Evolutionary conservation across 805 yeast species (phyloP), one percentile per base, ranked within the genome.

Genomic region (Clavispora carvajalis): DNA sequence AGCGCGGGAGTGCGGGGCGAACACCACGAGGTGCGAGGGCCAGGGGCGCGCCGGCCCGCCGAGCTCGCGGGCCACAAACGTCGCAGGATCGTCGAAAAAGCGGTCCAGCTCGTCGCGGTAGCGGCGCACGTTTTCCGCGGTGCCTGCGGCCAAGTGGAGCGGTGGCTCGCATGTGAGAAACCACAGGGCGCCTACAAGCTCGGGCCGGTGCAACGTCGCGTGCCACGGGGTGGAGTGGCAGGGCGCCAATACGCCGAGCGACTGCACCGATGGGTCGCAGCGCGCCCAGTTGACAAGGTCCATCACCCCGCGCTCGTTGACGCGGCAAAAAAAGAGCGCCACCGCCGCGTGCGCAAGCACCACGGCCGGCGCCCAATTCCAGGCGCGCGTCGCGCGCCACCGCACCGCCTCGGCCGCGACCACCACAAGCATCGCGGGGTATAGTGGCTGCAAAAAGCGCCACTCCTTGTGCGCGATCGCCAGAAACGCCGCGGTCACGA

Each of bases 141-240:
- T 54, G 3, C 55, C 61, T 7, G 36, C 19, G 12, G 40, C 40
- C 12, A 70, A 48, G 40, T 72, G 73, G 15, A 80, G 57, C 1
- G 99, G 98, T 0, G 99, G 99, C 42, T 88, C 95, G 60, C 99
- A 93, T 0, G 95, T 79, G 30, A 93, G 65, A 40, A 82, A 81
- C 95, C 96, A 85, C 10, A 76, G 73, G 1, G 57, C 50, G 13
- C 43, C 25, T 1, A 52, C 51, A 13, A 65, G 57, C 21, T 69
- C 73, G 8, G 66, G 58, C 17, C 85, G 63, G 54, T 90, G 95
- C 30, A 93, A 62, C 56, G 84, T 80, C 19, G 93, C 77, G 55
- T 88, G 96, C 80, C 93, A 85, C 2, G 99, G 99, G 0, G 97
- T 91, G 0, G 98, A 90, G 60, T 93, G 99, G 54, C 99, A 93